Conservation (phyloP, 768 basidiomycete species). For the Mycena pura region DNA sequence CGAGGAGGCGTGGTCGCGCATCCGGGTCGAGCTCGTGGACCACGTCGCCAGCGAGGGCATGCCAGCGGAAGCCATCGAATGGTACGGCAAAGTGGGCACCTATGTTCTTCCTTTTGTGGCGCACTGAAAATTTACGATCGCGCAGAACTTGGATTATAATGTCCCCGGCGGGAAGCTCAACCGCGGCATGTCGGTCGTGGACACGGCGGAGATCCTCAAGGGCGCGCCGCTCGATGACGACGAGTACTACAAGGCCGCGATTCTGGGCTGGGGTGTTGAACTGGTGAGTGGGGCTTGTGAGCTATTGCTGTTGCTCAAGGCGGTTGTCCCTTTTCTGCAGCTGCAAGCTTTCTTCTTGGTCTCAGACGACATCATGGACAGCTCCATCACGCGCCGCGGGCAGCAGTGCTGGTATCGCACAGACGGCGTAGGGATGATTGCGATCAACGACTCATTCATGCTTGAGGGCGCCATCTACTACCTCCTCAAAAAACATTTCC, state of each 20-base stretch:
- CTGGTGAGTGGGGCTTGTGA: slow-evolving; percentile 61
- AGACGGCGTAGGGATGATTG: slow-evolving; percentile 74
- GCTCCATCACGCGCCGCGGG: slow-evolving; percentile 88
- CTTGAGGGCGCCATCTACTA: slow-evolving; percentile 93
- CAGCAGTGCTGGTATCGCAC: slow-evolving; percentile 94
- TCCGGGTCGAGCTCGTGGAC: slow-evolving; percentile 80
- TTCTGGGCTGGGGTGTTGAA: slow-evolving; percentile 96
- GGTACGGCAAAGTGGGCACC: slow-evolving; percentile 75
- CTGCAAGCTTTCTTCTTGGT: slow-evolving; percentile 98
- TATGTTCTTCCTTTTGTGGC: background rate
- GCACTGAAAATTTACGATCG: background rate
- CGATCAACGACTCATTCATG: slow-evolving; percentile 97
- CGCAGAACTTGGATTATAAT: slow-evolving; percentile 88
- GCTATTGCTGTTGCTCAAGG: background rate
- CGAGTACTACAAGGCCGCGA: slow-evolving; percentile 87
- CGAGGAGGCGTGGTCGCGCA: slow-evolving; percentile 69
- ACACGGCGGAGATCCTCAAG: slow-evolving; percentile 88
- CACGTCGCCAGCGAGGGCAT: slow-evolving; percentile 75
- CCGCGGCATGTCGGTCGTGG: slow-evolving; percentile 94
- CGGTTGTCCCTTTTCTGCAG: slow-evolving; percentile 53
- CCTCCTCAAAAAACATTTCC: slow-evolving; percentile 88
- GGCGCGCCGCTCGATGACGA: slow-evolving; percentile 73
- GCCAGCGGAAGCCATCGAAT: slow-evolving; percentile 83
- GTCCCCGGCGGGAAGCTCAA: slow-evolving; percentile 97
- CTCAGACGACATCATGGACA: slow-evolving; percentile 97